Base-by-base conservation (phyloP, 2,329 filamentous ascomycete species). In the Capronia epimyces region DNA sequence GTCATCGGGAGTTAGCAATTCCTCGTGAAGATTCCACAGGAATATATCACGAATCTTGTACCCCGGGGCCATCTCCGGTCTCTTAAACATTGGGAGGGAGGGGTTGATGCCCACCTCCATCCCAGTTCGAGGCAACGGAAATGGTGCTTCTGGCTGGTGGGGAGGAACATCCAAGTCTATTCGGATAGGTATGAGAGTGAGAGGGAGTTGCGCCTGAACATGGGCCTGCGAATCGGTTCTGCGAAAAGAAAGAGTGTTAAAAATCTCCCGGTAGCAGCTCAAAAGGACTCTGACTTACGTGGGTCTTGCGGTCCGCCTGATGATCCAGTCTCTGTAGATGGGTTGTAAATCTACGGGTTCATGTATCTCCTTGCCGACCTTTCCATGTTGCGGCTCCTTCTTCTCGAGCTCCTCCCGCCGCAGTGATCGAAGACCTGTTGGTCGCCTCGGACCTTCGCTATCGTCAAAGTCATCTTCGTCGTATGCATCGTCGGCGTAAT, bases 11-110 rank as follows among this genome's bases (percentile, higher is more conserved):
- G 93, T 98, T 45, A 90, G 87, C 52, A 96, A 75, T 0, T 88
- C 87, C 72, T 98, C 93, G 69, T 97, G 91, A 12, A 98, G 77
- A 63, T 98, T 98, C 93, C 93, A 98, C 46, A 96, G 72, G 63
- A 98, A 97, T n/a, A 87, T 86, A 63, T 98, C 93, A 63, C 94
- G 89, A 50, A 98, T 76, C 56, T 93, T 82, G 69, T 89, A 96
- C 2, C 88, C 86, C 1, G 89, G 83, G 12, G 89, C 89, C 55
- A 81, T 71, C 56, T 96, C 91, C 49, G 86, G 86, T 49, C 79
- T 77, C 63, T 84, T 84, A 71, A 94, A 96, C 49, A 89, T 83
- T 12, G 88, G 84, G 44, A 87, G 74, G 3, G 80, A 81, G 52
- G 86, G 82, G 64, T 95, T 71, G 51, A 75, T 64, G 27, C 65